These are phyloP conservation scores for Pseudonitzschia delicatissima DNA, from an alignment of 108 stramenopile species.

Conservation along the genomic window DNA sequence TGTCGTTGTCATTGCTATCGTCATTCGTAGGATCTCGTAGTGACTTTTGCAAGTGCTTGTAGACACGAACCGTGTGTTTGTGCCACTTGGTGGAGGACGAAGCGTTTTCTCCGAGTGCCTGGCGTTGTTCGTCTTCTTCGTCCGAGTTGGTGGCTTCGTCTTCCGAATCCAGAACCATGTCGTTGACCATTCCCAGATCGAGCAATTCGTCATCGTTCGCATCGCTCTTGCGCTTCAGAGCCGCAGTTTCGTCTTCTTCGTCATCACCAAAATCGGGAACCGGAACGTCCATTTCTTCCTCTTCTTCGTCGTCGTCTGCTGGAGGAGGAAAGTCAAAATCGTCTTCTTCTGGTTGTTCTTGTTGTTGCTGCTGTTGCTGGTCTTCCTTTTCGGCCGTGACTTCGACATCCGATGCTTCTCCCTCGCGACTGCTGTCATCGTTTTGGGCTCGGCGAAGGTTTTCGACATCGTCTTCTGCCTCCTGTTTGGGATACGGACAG, in stretches of 20 bases:
- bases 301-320: conserved; percentile 7
- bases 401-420: background rate
- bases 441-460: conserved; percentile 19
- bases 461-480: conserved; percentile 19
- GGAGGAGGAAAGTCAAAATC: background rate
- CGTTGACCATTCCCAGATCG: conserved; percentile 74
- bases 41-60: conserved; percentile 56
- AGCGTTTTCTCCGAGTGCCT: conserved; percentile 57
- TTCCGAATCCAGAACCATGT: conserved; percentile 52
- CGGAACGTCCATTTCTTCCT: background rate
- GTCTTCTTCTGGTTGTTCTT: conserved; percentile 7
- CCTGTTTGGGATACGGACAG: conserved; percentile 43
- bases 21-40: conserved; percentile 37
- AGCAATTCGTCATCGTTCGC: conserved; percentile 37
- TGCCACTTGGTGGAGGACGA: conserved; percentile 84
- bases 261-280: conserved; percentile 36
- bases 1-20: conserved; percentile 36
- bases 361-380: background rate
- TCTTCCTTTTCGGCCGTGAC: background rate
- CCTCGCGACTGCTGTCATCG: background rate
- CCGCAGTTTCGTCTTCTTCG: conserved; percentile 24
- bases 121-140: conserved; percentile 47
- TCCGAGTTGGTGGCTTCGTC: conserved; percentile 36
- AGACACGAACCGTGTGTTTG: conserved; percentile 84
- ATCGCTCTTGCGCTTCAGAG: conserved; percentile 15